A percentile compares a stretch with the other conserved stretches of the same genome.
Conservation (phyloP, 2,329 filamentous ascomycete genomes). For the Alternaria novae-zelandiae region DNA sequence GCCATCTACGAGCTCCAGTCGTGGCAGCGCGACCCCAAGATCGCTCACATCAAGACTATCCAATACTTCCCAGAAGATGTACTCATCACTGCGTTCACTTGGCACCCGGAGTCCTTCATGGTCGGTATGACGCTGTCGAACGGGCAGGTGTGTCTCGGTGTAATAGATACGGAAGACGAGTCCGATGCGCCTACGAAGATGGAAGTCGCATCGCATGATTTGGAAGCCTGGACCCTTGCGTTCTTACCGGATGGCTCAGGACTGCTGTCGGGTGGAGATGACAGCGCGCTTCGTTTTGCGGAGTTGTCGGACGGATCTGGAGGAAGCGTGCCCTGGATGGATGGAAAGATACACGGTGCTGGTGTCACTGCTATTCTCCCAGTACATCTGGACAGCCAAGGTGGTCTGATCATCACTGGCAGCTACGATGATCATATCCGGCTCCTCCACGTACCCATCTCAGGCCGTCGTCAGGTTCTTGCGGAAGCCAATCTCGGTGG, state of each 20-base stretch:
- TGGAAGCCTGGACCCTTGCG: constrained; percentile 78
- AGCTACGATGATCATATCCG: constrained; percentile 89
- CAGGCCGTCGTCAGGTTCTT: constrained; percentile 59
- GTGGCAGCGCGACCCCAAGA: constrained; percentile 16
- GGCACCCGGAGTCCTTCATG: constrained; percentile 66
- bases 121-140: constrained; percentile 76
- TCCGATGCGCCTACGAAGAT: constrained; percentile 15
- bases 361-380: constrained; percentile 89
- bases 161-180: constrained; percentile 37
- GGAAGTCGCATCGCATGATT: constrained; percentile 51
- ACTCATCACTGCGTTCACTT: constrained; percentile 75
- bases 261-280: constrained; percentile 77
- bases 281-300: constrained; percentile 64
- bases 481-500: constrained; percentile 72
- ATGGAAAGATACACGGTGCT: constrained; percentile 71
- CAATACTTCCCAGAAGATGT: constrained; percentile 62
- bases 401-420: constrained; percentile 74
- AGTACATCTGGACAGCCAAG: constrained; percentile 56
- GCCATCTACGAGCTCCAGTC: constrained; percentile 64
- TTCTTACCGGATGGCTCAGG: constrained; percentile 57
- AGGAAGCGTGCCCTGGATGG: constrained; percentile 48
- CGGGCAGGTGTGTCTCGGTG: constrained; percentile 60
- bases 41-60: constrained; percentile 49
- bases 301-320: constrained; percentile 22
- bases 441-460: constrained; percentile 59